Conservation (phyloP, 495 filamentous ascomycete species). For the Aspergillus nidulans region DNA sequence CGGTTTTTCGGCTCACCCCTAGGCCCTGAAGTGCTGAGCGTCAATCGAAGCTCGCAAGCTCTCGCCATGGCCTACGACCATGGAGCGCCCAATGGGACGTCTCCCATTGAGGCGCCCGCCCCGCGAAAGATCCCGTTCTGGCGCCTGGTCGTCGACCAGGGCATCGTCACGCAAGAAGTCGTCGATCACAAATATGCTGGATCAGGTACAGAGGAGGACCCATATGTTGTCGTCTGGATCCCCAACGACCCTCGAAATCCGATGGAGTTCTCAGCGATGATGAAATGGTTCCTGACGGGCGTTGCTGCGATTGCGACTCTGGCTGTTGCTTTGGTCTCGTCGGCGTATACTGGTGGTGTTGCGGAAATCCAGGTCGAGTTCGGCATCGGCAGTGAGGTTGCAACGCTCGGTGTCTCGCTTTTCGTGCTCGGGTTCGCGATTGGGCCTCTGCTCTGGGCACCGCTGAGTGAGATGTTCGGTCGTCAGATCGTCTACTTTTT, state of each 20-base stretch:
- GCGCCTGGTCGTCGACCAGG: conserved; percentile 48
- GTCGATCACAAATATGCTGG: conserved; percentile 60
- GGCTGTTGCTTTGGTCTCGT: conserved; percentile 71
- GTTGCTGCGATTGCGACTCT: conserved; percentile 64
- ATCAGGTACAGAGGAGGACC: conserved; percentile 67
- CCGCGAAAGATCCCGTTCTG: conserved; percentile 40
- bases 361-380: conserved; percentile 57
- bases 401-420: conserved; percentile 64
- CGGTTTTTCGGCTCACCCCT: no score
- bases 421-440: conserved; percentile 73
- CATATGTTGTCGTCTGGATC: conserved; percentile 71
- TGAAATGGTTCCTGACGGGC: conserved; percentile 70
- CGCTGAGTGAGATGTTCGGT: conserved; percentile 67
- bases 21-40: no score
- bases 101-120: conserved; percentile 27
- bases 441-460: conserved; percentile 62
- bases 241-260: conserved; percentile 69
- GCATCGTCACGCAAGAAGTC: conserved; percentile 52
- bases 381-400: conserved; percentile 54
- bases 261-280: conserved; percentile 53
- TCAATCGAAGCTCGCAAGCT: not conserved
- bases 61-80: conserved; percentile 30
- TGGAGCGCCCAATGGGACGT: conserved; percentile 22
- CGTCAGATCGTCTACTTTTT: conserved; percentile 64
- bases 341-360: conserved; percentile 70